Evolutionary conservation across 2,329 filamentous ascomycete genomes (phyloP), one percentile per base, ranked within the genome.

Genomic region (Hypoxylon sp.): DNA sequence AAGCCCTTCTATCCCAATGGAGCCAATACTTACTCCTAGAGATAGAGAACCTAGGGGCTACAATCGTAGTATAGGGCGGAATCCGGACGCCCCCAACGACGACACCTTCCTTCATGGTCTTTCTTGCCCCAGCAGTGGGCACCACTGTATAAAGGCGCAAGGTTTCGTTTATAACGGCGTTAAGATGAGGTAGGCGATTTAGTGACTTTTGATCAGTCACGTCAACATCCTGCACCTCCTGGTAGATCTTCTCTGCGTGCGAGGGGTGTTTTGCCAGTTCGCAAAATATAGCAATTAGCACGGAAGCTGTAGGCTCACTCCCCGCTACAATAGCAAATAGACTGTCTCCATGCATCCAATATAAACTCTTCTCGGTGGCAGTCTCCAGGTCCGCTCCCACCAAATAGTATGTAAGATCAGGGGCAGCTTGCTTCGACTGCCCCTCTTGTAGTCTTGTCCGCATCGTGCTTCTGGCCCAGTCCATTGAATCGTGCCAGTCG

Each of bases 81-180:
- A 42, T 42, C 6, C 37, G 37, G 17, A 42, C 17, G 37, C 37
- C 37, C n/a, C 14, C 37, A 8, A 42, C 37, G 14, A n/a, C 14
- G 22, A 49, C 6, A 6, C 44, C 78, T 30, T 66, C 63, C 7
- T 22, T 33, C 8, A 48, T 64, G 1, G 72, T 75, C 44, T 74
- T 73, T 3, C 76, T 54, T 10, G 68, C 48, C 3, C 66, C 69
- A 8, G 67, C 75, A 1, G 68, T 75, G 1, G 72, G 64, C 3
- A 74, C 35, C 10, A 64, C 64, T 6, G 75, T 73, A 13, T 74
- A 64, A 0, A 78, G 68, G 1, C 76, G 75, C 20, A 77, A 33
- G 0, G 73, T 48, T 31, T 78, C 76, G 2, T 73, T 67, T 8
- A 76, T 72, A 22, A 73, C 51, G 3, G 48, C 68, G 30, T 77